A percentile compares a stretch with the other conserved stretches of the same genome.
Conservation (phyloP, 495 filamentous ascomycete genomes). For the Hypoxylon cercidicola region DNA sequence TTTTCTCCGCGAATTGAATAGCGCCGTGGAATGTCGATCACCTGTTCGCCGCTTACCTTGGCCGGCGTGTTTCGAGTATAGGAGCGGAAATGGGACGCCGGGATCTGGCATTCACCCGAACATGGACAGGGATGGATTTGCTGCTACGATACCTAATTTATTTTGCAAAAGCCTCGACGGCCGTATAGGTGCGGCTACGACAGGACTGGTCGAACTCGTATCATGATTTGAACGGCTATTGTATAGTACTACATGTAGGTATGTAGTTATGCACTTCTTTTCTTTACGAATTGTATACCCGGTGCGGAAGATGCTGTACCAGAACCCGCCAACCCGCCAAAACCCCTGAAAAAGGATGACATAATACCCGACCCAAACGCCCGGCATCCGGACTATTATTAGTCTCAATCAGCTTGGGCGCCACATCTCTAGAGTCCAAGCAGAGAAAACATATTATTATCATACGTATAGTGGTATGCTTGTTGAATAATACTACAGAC, state of each 20-base stretch:
- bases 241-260: not conserved
- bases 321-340: too few relatives aligned
- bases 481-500: too few relatives aligned
- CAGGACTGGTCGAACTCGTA: not conserved
- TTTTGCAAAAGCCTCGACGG: not conserved
- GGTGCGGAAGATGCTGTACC: not conserved
- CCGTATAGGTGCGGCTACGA: not conserved
- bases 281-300: not conserved
- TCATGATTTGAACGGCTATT: not conserved
- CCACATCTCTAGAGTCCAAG: too few relatives aligned
- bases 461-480: too few relatives aligned
- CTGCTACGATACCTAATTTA: not conserved
- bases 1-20: not conserved
- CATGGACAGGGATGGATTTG: not conserved
- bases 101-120: too few relatives aligned
- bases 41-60: not conserved
- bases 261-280: not conserved
- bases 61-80: constrained; percentile 2
- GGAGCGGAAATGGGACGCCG: too few relatives aligned
- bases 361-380: too few relatives aligned
- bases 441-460: too few relatives aligned
- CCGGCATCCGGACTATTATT: too few relatives aligned
- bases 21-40: not conserved
- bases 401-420: too few relatives aligned
- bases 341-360: too few relatives aligned